Base-by-base conservation (phyloP, 1,284 basidiomycete species). In the Apiotrichum gamsii region DNA sequence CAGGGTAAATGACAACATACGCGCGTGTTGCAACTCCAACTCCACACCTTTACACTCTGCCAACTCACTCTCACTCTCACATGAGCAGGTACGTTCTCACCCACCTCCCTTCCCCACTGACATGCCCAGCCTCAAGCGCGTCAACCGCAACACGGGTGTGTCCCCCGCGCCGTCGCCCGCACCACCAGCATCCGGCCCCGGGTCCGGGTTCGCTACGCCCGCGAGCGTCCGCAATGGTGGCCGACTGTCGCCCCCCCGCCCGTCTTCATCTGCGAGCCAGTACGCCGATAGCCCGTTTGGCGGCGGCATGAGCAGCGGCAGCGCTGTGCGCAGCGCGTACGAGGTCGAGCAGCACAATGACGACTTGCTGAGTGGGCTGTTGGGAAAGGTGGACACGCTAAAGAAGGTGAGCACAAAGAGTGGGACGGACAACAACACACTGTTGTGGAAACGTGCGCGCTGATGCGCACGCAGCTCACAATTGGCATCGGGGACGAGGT, bases 291-390 rank as follows among this genome's bases (percentile, higher is more conserved):
- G 54, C 3, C 67, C 68, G 18, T 72, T 61, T 57, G 68, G 69
- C n/a, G 65, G 65, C 3, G 68, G 68, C 13, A 70, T 69, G 66
- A 40, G 45, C 13, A 52, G 53, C 43, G 45, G 47, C 19, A 41
- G 34, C 28, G 28, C 47, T 30, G 64, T 61, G 21, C 43, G 39
- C 20, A 70, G 72, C 2, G 86, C 84, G 8, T 90, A 94, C 59
- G 88, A 96, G 67, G 73, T 98, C n/a, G 94, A 98, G 69, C 81
- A 86, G 38, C 94, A 97, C 73, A 98, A 98, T 65, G 94, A 97
- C 66, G 89, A 94, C 69, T 79, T 83, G 23, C 72, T 98, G 30
- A 87, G 93, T 58, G 90, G 91, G 0, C 74, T 98, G 45, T 84
- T 85, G 54, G 87, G 90, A 19, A 95, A 94, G 72, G 93, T 98